These are phyloP conservation scores for Plasmopara viticola DNA, from an alignment of 352 stramenopile species.

Conservation along the genomic window DNA sequence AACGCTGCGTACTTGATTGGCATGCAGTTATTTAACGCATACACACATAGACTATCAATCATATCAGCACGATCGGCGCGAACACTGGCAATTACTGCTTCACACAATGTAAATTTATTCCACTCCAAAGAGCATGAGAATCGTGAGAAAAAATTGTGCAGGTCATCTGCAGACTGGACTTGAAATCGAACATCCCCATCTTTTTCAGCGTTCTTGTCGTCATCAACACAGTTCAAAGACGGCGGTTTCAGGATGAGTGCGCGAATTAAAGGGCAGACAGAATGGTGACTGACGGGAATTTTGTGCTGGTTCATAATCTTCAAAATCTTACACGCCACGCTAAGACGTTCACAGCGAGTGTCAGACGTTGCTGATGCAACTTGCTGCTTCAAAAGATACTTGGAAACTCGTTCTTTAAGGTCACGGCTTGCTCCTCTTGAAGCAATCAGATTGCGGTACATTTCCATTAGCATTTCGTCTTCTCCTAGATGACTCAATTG, in stretches of 20 bases:
- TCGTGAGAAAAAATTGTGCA: conserved; percentile 42
- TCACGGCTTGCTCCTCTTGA: conserved; percentile 29
- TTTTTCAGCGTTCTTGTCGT: conserved; percentile 7
- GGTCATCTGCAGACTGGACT: conserved; percentile 26
- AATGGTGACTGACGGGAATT: conserved; percentile 43
- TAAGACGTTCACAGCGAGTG: conserved; percentile 30
- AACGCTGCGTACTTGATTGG: conserved; percentile 74
- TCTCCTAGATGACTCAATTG: conserved; percentile 41
- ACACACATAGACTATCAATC: conserved; percentile 53
- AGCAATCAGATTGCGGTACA: conserved; percentile 47
- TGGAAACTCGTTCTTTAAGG: conserved; percentile 55
- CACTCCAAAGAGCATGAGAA: conserved; percentile 47
- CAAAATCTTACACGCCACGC: conserved; percentile 37
- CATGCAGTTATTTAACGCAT: conserved; percentile 55
- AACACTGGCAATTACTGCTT: conserved; percentile 53
- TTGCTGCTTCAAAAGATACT: conserved; percentile 48
- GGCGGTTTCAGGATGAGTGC: conserved; percentile 28
- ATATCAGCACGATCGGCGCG: conserved; percentile 39
- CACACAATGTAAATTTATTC: conserved; percentile 61
- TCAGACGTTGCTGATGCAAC: conserved; percentile 16
- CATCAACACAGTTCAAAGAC: conserved; percentile 12
- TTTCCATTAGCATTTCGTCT: conserved; percentile 41
- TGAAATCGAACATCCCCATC: conserved; percentile 1
- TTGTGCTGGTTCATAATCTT: conserved; percentile 53
- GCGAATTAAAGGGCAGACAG: conserved; percentile 39